Evolutionary conservation across 441 rosid genomes (phyloP).

Genomic region (Macaranga tanarius): DNA sequence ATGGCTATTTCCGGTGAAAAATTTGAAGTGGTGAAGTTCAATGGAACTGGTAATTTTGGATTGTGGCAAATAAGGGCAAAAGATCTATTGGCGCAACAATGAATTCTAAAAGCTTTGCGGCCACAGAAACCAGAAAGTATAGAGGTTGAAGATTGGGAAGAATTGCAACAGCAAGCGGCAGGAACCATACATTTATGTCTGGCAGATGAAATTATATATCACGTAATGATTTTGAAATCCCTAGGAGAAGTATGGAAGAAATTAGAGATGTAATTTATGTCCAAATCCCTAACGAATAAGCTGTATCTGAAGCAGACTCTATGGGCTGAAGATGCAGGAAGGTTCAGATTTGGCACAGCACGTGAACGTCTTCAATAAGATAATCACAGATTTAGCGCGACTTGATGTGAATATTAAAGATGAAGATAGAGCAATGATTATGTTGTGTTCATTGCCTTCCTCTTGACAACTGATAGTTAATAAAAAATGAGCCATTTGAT

Average conservation of each 20-base stretch:
- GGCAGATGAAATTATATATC: neutral
- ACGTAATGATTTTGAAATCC: neutral
- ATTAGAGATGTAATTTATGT: neutral
- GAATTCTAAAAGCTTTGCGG: neutral
- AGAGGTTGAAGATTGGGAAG: neutral
- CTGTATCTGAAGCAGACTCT: too few relatives aligned
- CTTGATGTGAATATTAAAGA: too few relatives aligned
- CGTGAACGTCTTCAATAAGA: too few relatives aligned
- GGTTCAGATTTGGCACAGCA: too few relatives aligned
- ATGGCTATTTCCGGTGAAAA: too few relatives aligned
- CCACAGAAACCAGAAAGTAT: neutral
- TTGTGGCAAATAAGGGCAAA: constrained; percentile 1
- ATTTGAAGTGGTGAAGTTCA: neutral
- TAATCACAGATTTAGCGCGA: too few relatives aligned
- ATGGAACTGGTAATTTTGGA: neutral
- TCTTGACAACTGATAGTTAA: too few relatives aligned
- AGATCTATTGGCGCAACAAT: neutral
- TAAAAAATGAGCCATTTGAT: too few relatives aligned
- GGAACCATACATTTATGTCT: neutral
- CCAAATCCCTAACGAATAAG: neutral
- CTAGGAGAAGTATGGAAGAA: neutral
- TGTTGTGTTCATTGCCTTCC: too few relatives aligned
- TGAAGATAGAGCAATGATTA: too few relatives aligned
- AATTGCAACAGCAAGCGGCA: neutral
- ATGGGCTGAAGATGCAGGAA: too few relatives aligned